Conservation (phyloP, 2,329 filamentous ascomycete genomes). For the Fusarium agapanthi region DNA sequence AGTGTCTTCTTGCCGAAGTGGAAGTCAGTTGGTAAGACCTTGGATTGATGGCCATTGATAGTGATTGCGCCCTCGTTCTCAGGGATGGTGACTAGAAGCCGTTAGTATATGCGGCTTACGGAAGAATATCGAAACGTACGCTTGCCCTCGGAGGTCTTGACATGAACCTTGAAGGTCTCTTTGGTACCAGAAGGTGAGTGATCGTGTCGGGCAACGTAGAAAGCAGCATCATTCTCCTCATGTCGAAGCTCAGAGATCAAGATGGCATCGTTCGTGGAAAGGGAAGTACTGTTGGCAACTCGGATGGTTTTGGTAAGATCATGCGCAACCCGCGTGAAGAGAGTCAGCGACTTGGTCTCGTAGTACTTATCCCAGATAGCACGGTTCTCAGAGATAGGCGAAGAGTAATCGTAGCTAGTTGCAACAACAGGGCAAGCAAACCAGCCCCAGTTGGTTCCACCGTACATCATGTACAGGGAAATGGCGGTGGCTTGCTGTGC, state of each 20-base stretch:
- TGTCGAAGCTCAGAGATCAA: conserved; percentile 66
- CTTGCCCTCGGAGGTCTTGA: conserved; percentile 64
- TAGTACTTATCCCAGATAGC: conserved; percentile 67
- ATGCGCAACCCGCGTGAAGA: conserved; percentile 61
- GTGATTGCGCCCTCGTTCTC: conserved; percentile 57
- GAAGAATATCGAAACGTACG: background rate
- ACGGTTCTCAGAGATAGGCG: conserved; percentile 67
- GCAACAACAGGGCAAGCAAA: conserved; percentile 65
- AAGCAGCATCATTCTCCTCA: conserved; percentile 63
- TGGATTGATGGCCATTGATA: conserved; percentile 68
- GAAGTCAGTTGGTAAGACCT: conserved; percentile 70
- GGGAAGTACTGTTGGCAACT: conserved; percentile 44
- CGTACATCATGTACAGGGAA: conserved; percentile 71
- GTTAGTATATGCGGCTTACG: background rate
- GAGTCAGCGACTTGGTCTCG: conserved; percentile 68
- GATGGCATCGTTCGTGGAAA: conserved; percentile 59
- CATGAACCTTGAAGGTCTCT: conserved; percentile 62
- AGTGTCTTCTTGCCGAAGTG: conserved; percentile 59
- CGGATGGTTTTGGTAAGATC: conserved; percentile 65
- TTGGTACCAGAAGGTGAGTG: conserved; percentile 60
- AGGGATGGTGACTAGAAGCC: conserved; percentile 56
- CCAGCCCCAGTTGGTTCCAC: conserved; percentile 71
- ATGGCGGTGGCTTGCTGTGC: conserved; percentile 67
- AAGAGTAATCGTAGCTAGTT: conserved; percentile 71
- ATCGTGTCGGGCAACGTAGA: conserved; percentile 67